These are phyloP conservation scores for Paecilomyces sp. DNA, from an alignment of 2,329 filamentous ascomycete genomes.

Conservation along the genomic window DNA sequence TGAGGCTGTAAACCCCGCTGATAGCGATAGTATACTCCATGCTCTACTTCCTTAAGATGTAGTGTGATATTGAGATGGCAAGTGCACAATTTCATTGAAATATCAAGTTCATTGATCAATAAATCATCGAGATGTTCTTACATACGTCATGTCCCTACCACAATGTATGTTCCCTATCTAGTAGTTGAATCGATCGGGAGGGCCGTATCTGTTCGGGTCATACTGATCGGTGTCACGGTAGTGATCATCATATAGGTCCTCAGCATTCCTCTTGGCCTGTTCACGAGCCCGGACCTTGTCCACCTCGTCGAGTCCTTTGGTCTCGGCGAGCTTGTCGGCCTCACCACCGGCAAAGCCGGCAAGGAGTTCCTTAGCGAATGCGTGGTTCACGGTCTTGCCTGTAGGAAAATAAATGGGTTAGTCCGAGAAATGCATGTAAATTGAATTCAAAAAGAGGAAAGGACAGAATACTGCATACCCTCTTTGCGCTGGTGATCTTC, in stretches of 20 bases:
- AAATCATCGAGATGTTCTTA: too few species aligned
- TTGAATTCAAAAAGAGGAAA: neutral
- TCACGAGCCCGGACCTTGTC: constrained; percentile 54
- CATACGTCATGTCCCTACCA: neutral
- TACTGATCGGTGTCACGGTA: constrained; percentile 49
- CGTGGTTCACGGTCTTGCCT: constrained; percentile 66
- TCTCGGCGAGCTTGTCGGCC: constrained; percentile 68
- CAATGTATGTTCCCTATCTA: neutral
- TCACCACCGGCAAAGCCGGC: constrained; percentile 66
- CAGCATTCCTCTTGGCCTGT: constrained; percentile 52
- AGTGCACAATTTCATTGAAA: too few species aligned
- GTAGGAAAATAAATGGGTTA: neutral
- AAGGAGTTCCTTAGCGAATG: constrained; percentile 70
- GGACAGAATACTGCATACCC: constrained; percentile 39
- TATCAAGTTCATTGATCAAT: too few species aligned
- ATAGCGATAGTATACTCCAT: too few species aligned
- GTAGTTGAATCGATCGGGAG: constrained; percentile 23
- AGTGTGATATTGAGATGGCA: too few species aligned
- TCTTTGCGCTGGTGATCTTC: constrained; percentile 67
- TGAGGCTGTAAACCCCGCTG: too few species aligned
- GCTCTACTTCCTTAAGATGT: too few species aligned
- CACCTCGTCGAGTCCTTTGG: constrained; percentile 56
- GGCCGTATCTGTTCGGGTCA: constrained; percentile 39
- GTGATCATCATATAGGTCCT: constrained; percentile 57
- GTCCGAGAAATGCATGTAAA: neutral